Conservation (phyloP, 495 filamentous ascomycete genomes). For the Pyrenopolyporus hunteri region DNA sequence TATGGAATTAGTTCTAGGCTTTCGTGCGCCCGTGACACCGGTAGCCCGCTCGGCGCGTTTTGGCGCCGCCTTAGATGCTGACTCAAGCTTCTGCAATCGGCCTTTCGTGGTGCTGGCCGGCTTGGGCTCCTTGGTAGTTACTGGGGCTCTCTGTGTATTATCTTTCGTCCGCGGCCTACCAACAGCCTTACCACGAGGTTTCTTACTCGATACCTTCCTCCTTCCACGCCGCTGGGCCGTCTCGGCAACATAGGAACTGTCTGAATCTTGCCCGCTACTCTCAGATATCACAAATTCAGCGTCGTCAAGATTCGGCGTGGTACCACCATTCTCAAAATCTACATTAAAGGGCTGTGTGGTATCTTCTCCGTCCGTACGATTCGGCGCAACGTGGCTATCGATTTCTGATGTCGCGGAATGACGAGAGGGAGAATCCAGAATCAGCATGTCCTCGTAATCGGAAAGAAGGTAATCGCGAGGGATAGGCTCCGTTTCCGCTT, state of each 20-base stretch:
- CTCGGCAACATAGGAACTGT: conserved; percentile 18
- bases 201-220: conserved; percentile 1
- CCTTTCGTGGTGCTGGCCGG: not conserved
- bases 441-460: conserved; percentile 11
- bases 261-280: conserved; percentile 7
- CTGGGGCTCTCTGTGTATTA: not conserved
- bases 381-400: conserved; percentile 8
- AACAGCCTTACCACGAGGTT: conserved; percentile 4
- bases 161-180: not conserved
- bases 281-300: conserved; percentile 11
- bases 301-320: conserved; percentile 1
- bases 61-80: not conserved
- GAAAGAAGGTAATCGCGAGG: conserved; percentile 14
- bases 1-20: not conserved
- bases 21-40: not conserved
- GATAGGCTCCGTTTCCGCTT: conserved; percentile 29
- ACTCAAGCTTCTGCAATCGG: not conserved
- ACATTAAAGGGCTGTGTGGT: not conserved
- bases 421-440: conserved; percentile 2
- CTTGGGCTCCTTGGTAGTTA: not conserved
- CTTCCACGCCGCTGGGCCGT: conserved; percentile 8
- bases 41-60: not conserved
- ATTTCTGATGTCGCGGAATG: conserved; percentile 6
- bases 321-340: not conserved
- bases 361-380: not conserved